A percentile compares a stretch with the other conserved stretches of the same genome.
Conservation (phyloP, 2,329 filamentous ascomycete genomes). For the Fusarium lateritium region DNA sequence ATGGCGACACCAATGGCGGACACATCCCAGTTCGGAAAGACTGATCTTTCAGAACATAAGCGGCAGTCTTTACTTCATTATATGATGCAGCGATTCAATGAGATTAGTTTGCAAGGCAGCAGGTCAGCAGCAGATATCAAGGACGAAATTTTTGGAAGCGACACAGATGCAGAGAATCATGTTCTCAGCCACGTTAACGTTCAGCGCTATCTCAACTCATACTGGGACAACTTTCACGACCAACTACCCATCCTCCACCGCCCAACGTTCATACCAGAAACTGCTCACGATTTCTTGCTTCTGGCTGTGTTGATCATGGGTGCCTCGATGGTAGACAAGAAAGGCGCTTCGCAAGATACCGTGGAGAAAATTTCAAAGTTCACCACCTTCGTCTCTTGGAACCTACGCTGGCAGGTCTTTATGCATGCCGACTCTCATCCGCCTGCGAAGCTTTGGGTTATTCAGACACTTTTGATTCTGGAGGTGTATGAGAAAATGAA, state of each 20-base stretch:
- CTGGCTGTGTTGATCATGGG: constrained; percentile 50
- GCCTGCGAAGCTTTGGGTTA: constrained; percentile 50
- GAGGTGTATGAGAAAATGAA: constrained; percentile 51
- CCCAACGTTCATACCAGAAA: constrained; percentile 49
- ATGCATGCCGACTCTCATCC: constrained; percentile 51
- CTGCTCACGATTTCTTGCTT: constrained; percentile 48
- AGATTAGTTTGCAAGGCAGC: constrained; percentile 48
- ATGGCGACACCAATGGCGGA: constrained; percentile 46
- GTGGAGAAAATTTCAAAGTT: constrained; percentile 49
- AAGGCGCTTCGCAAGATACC: constrained; percentile 30
- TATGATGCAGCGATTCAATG: constrained; percentile 50
- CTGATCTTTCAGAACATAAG: constrained; percentile 48
- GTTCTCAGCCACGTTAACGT: constrained; percentile 48
- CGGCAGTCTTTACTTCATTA: constrained; percentile 49
- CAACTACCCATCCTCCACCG: constrained; percentile 48
- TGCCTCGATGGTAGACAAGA: constrained; percentile 49
- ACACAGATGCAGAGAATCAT: constrained; percentile 47
- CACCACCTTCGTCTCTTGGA: constrained; percentile 50
- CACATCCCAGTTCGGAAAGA: constrained; percentile 45
- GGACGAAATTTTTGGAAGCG: constrained; percentile 49
- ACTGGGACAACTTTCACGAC: constrained; percentile 50
- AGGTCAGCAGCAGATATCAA: constrained; percentile 50
- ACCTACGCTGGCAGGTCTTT: constrained; percentile 49
- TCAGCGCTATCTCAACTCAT: constrained; percentile 48
- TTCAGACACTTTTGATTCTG: constrained; percentile 47